Base-by-base conservation (phyloP, 2,329 filamentous ascomycete species). In the Paecilomyces fulvus region DNA sequence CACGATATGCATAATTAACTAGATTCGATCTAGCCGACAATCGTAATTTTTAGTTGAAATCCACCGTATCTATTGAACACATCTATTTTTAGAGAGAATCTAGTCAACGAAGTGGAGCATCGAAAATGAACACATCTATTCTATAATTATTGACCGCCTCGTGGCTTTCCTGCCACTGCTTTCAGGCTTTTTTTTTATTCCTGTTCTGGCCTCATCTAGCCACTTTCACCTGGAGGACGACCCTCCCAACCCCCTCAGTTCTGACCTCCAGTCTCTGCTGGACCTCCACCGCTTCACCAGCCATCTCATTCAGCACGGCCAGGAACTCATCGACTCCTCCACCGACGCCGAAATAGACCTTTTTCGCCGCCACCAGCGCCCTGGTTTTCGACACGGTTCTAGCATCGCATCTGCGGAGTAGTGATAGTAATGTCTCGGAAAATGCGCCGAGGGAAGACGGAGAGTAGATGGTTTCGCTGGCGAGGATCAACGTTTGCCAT, bases 261-360 rank as follows among this genome's bases (percentile, higher is more conserved):
- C 73, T 70, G 28, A 74, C 63, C 61, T 76, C 69, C 56, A 70
- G 54, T 37, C 67, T 66, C 50, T 71, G 64, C 52, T 64, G 65
- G 17, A 71, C 67, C 23, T 64, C 60, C 55, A 74, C 30, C 55
- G 60, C 55, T 56, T 62, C 57, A 5, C 59, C 58, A 58, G 64
- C 56, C 6, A 73, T 59, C 12, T 62, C 63, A 48, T 61, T 58
- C 51, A 75, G 37, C 14, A 70, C 68, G 17, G 63, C 60, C 50
- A 75, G 62, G 61, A 87, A 83, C 33, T 82, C 82, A 69, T 85
- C 82, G 9, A 86, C 81, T 30, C 83, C 83, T 1, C 84, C 84
- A 0, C 84, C 84, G 30, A 87, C 83, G 0, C 84, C 84, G 64
- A 87, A 87, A 69, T 87, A 87, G 46, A 86, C 79, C 60, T 80